These are phyloP conservation scores for Monosporascus sp. DNA, from an alignment of 2,329 filamentous ascomycete species.

Conservation along the genomic window DNA sequence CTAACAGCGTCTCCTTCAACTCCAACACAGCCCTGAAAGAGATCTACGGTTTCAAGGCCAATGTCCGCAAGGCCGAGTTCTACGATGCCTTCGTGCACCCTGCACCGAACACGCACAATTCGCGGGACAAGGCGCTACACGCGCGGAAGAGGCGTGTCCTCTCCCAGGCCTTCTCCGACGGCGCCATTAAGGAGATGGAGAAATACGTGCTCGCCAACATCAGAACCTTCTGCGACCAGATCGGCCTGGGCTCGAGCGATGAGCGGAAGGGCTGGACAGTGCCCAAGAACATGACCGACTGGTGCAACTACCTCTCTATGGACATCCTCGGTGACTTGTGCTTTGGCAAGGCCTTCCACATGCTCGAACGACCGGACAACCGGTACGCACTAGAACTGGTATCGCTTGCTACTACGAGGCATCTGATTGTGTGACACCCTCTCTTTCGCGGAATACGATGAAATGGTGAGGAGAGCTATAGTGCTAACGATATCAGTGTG, in stretches of 20 bases:
- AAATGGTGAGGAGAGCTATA: too few relatives aligned
- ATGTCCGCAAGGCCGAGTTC: constrained; percentile 64
- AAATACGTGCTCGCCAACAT: constrained; percentile 61
- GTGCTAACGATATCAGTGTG: constrained; percentile 43
- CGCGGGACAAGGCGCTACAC: constrained; percentile 62
- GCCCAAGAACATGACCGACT: constrained; percentile 57
- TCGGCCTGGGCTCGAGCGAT: constrained; percentile 36
- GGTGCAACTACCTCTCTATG: constrained; percentile 58
- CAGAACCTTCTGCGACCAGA: constrained; percentile 57
- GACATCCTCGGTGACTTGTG: constrained; percentile 56
- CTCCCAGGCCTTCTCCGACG: constrained; percentile 65
- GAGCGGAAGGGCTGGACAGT: constrained; percentile 52
- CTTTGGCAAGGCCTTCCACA: constrained; percentile 58
- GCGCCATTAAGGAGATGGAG: constrained; percentile 63
- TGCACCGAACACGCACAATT: constrained; percentile 67
- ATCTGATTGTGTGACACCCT: constrained; percentile 54
- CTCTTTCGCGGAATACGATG: too few relatives aligned
- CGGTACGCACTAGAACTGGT: constrained; percentile 63
- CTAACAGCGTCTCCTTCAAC: constrained; percentile 75
- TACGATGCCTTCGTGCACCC: constrained; percentile 70
- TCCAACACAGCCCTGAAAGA: constrained; percentile 60
- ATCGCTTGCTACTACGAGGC: constrained; percentile 61
- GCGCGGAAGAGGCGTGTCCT: constrained; percentile 66
- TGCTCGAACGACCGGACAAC: constrained; percentile 55
- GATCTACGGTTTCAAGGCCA: constrained; percentile 59